Base-by-base conservation (phyloP, 2,329 filamentous ascomycete genomes). In the Trichoderma arundinaceum region DNA sequence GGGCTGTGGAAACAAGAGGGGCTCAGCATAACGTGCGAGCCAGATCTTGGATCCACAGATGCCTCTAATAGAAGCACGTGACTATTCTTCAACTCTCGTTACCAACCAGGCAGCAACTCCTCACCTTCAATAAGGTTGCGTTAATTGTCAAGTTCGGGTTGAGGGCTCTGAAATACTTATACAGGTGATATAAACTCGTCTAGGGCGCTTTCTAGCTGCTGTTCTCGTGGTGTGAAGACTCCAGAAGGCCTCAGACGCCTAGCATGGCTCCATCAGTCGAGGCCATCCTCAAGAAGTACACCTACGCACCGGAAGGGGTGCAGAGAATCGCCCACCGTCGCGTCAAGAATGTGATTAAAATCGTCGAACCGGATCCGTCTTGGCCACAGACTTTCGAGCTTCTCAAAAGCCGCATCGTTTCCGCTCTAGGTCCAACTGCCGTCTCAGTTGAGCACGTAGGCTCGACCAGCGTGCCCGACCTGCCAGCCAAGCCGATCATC, bases 401-500 rank as follows among this genome's bases (percentile, higher is more conserved):
- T 1, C 68, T 77, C 66, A 76, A 75, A 63, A 62, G 71, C 3
- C 74, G 74, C 54, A 80, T 82, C 54, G 48, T 69, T 15, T 67
- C 69, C 1, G 79, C 78, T 1, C 72, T 82, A 4, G 77, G 75
- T n/a, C 49, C 70, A 19, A 68, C 78, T 4, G 67, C 76, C n/a
- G 35, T 81, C 6, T 70, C 72, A 22, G 73, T 86, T 59, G 69
- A 74, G 17, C 83, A 86, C 69, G 75, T 80, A 38, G 84, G 84
- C 32, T 84, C 82, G 12, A 86, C 84, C 33, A 81, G 80, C 58
- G 75, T 86, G 7, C 81, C 81, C 0, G 74, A 73, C 7, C 77
- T 86, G 3, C 76, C 81, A 0, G 83, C 84, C 52, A 86, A 86
- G 73, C 75, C 77, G 35, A 73, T 85, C 53, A 82, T 86, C 53